Percentiles rank a stretch among this genome's conserved stretches.
Conservation (phyloP, 2,329 filamentous ascomycete species). For the Byssochlamys sp. region DNA sequence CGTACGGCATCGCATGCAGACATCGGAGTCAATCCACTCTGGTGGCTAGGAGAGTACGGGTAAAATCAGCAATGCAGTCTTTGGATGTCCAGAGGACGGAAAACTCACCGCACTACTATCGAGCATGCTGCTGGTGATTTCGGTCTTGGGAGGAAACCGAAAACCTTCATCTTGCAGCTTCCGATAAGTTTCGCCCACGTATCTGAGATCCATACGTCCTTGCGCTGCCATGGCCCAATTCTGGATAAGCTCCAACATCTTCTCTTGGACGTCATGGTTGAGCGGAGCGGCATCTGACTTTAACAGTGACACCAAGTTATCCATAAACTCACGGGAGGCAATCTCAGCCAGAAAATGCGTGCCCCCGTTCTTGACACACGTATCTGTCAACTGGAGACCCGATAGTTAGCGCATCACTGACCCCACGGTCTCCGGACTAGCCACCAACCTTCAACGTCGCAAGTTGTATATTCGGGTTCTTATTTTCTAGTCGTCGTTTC, state of each 20-base stretch:
- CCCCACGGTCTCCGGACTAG: conserved; percentile 11
- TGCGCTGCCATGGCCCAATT: conserved; percentile 86
- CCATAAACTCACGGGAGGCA: conserved; percentile 94
- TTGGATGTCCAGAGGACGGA: neutral
- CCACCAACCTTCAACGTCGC: conserved; percentile 73
- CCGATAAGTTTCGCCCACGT: conserved; percentile 80
- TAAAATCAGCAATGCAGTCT: neutral
- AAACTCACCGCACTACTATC: conserved; percentile 80
- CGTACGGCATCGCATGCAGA: conserved; percentile 95
- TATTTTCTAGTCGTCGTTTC: conserved; percentile 88
- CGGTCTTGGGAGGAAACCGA: conserved; percentile 74
- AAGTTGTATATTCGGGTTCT: conserved; percentile 93
- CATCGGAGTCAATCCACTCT: conserved; percentile 94
- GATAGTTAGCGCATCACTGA: neutral
- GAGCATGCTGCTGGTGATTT: conserved; percentile 92
- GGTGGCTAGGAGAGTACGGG: conserved; percentile 55
- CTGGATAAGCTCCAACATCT: conserved; percentile 89
- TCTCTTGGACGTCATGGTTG: conserved; percentile 75
- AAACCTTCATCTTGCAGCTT: conserved; percentile 75
- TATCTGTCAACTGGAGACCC: conserved; percentile 68
- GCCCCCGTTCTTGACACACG: conserved; percentile 96
- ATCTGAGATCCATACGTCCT: conserved; percentile 68
- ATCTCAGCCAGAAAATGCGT: conserved; percentile 91
- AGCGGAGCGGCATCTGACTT: conserved; percentile 67
- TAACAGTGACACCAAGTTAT: conserved; percentile 83